A percentile compares a stretch with the other conserved stretches of the same genome.
Evolutionary conservation across 495 filamentous ascomycete species (phyloP).

Genomic region (Podospora australis): DNA sequence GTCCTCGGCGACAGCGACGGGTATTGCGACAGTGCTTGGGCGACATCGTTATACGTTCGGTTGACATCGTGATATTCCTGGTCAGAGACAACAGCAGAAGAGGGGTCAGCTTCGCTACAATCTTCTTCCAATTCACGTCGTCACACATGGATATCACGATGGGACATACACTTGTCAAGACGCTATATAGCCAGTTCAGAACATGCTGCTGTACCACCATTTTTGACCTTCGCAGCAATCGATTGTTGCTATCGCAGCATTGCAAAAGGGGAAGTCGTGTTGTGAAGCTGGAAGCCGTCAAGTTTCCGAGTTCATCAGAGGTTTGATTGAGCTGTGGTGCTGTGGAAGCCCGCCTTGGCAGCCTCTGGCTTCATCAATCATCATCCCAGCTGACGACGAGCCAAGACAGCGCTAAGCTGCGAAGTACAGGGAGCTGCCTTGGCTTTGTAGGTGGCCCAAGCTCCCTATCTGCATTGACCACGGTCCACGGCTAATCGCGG

Average conservation of each 20-base stretch:
- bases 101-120: conserved; percentile 4
- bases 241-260: conserved; percentile 15
- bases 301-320: no score
- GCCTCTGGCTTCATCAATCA: no score
- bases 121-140: no score
- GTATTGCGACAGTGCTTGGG: conserved; percentile 71
- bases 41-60: conserved; percentile 87
- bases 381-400: no score
- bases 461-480: neutral
- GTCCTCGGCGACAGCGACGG: conserved; percentile 84
- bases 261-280: neutral
- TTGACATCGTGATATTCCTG: conserved; percentile 92
- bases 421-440: no score
- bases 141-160: no score
- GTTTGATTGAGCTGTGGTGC: neutral
- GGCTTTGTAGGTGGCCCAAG: conserved; percentile 8
- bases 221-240: conserved; percentile 35
- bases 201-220: conserved; percentile 80
- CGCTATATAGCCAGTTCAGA: conserved; percentile 90
- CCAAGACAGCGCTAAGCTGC: no score
- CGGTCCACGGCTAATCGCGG: conserved; percentile 3
- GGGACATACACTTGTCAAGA: conserved; percentile 65
- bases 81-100: conserved; percentile 1
- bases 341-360: conserved; percentile 3
- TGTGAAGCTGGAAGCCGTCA: neutral